Base-by-base conservation (phyloP, 352 stramenopile species). In the Phytopythium chamaehyphon region DNA sequence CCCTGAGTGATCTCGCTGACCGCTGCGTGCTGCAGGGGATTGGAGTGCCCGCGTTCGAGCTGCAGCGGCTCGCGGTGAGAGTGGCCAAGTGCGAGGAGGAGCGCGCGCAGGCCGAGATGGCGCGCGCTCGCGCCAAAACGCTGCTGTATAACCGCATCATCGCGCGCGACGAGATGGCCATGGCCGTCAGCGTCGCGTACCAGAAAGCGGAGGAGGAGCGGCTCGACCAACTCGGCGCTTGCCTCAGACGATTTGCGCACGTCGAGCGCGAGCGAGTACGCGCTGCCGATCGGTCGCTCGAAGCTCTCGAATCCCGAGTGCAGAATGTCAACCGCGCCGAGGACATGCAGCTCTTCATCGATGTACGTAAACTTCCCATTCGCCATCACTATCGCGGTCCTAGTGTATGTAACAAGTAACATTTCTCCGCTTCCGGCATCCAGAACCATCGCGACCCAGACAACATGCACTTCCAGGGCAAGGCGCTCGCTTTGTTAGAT, bases 391-490 rank as follows among this genome's bases (percentile, higher is more conserved):
- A 33, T 33, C 28, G 28, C 9, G 28, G 5, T 33, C 28, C 28
- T 5, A 33, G 5, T 5, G 28, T 33, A 5, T 33, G 28, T 9
- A 33, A 9, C 28, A 33, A 5, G 9, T 33, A 33, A 33, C 28
- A 33, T 33, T 33, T 33, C 28, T 33, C 9, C 28, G 9, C 28
- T 47, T 33, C 14, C 6, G 47, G 22, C 19, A 8, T 14, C 3
- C 51, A 77, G 61, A 94, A 90, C 43, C 79, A 79, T 37, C 77
- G 79, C 1, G 83, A 94, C 55, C 76, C 81, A 1, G 83, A 94
- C 55, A 94, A 90, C 40, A 78, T 94, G 79, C 83, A 94, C 49
- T 94, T 94, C 51, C 83, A 94, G 43, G 83, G 83, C 7, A 94
- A 92, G 51, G 83, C 83, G 21, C 50, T 94, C n/a, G 78, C 83